Base-by-base conservation (phyloP, 2,329 filamentous ascomycete genomes). In the Aspergillus luchuensis region DNA sequence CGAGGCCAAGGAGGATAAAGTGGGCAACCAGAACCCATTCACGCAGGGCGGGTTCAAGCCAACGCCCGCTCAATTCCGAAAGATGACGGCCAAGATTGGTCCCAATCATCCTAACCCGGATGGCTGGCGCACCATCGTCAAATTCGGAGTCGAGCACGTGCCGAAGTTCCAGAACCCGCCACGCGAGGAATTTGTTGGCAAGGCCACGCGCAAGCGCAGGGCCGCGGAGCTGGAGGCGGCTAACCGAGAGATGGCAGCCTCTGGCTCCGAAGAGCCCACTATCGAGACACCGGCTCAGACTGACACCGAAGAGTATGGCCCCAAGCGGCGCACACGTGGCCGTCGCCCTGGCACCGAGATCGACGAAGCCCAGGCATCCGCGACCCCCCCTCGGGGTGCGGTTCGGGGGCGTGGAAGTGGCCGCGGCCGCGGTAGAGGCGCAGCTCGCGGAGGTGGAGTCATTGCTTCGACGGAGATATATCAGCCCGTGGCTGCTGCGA, bases 11-110 rank as follows among this genome's bases (percentile, higher is more conserved):
- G 72, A 74, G 38, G 65, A 69, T 38, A 76, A 78, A 56, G 71
- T 75, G 39, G 81, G 81, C n/a, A 76, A 74, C 56, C 85, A 87
- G 64, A 82, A 87, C 67, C 84, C 86, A 0, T 85, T 85, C 60
- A 71, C 77, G 1, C 85, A 88, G 65, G 79, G 78, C 49, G 78
- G 79, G 8, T 80, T 81, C 65, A 75, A 76, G 47, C 78, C 79
- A 7, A 81, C 77, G 19, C 67, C 78, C 4, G 72, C 76, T 11
- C 78, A 80, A 59, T 71, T 70, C 51, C 73, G 76, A 59, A 78
- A 76, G 62, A 77, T 79, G 71, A 67, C 67, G 25, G 66, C 70
- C 25, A 76, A 78, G 59, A 70, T 69, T 25, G 71, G 68, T 13
- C 69, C 68, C 6, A 73, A 72, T 25, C 72, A 78, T 49, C 71